A percentile compares a stretch with the other conserved stretches of the same genome.
Evolutionary conservation across 169 alveolate genomes (phyloP).

Genomic region (Cryptosporidium sp.): DNA sequence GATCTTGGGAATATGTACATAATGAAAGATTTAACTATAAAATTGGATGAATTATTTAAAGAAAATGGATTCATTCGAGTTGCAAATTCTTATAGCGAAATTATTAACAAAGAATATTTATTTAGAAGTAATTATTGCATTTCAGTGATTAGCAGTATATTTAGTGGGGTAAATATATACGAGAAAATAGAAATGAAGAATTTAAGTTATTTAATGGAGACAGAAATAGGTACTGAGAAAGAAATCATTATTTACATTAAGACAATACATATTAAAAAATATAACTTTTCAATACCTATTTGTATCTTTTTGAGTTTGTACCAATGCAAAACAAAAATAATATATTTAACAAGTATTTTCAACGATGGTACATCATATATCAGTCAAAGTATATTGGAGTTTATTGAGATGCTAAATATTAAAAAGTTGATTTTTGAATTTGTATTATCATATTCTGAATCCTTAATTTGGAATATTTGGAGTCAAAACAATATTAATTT

Average conservation of each 20-base stretch:
- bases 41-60: constrained; percentile 16
- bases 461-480: constrained; percentile 13
- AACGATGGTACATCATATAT: neutral
- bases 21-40: constrained; percentile 12
- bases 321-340: neutral
- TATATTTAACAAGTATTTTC: neutral
- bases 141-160: constrained; percentile 20
- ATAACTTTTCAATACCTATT: constrained; percentile 32
- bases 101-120: neutral
- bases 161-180: constrained; percentile 1
- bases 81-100: neutral
- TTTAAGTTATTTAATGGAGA: neutral
- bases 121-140: neutral
- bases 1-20: neutral
- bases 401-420: neutral
- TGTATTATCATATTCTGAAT: neutral
- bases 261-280: neutral
- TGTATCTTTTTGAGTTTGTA: constrained; percentile 14
- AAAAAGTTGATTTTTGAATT: constrained; percentile 15
- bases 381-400: constrained; percentile 4
- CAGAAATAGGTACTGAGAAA: neutral
- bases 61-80: constrained; percentile 20
- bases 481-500: neutral
- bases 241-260: constrained; percentile 22
- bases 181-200: neutral